These are phyloP conservation scores for Leishmania aethiopica DNA, from an alignment of 208 protist species.

Conservation along the genomic window DNA sequence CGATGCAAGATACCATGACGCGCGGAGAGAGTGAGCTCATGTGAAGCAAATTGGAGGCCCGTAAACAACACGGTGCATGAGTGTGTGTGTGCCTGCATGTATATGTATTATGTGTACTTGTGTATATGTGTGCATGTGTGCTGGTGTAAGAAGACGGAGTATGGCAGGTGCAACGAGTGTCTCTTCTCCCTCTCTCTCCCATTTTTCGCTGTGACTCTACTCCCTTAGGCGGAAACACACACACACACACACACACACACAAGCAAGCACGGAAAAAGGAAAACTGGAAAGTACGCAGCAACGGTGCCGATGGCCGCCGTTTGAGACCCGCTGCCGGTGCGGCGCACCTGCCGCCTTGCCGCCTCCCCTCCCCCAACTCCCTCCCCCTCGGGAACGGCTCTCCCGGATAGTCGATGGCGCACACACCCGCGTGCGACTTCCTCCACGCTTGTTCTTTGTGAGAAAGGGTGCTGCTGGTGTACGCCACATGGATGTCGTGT, in stretches of 20 bases:
- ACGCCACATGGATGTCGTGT: not conserved
- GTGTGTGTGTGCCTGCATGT: not conserved
- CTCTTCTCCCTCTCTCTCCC: not conserved
- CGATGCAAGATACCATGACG: slow-evolving; percentile 83
- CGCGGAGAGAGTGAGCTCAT: slow-evolving; percentile 86
- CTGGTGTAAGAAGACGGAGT: not conserved
- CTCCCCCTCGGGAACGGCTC: not conserved
- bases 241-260: too few relatives aligned
- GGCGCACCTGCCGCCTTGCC: not conserved
- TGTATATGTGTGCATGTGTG: not conserved
- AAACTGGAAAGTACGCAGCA: not conserved
- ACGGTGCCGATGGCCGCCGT: not conserved
- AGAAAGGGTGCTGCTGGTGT: not conserved
- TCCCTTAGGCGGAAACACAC: not conserved
- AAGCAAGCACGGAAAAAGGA: not conserved
- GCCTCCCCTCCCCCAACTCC: not conserved
- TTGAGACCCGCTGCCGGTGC: not conserved
- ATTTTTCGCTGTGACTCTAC: not conserved
- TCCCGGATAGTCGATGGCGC: not conserved
- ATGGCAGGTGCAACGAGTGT: not conserved
- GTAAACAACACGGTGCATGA: not conserved
- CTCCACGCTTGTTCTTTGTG: not conserved
- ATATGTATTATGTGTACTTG: not conserved
- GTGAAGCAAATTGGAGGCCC: slow-evolving; percentile 24
- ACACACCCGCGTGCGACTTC: not conserved